Percentiles rank a stretch among this genome's conserved stretches.
phyloP scores from a whole-genome alignment of 1,139 yeast genomes.

The Hyphopichia burtonii region DNA sequence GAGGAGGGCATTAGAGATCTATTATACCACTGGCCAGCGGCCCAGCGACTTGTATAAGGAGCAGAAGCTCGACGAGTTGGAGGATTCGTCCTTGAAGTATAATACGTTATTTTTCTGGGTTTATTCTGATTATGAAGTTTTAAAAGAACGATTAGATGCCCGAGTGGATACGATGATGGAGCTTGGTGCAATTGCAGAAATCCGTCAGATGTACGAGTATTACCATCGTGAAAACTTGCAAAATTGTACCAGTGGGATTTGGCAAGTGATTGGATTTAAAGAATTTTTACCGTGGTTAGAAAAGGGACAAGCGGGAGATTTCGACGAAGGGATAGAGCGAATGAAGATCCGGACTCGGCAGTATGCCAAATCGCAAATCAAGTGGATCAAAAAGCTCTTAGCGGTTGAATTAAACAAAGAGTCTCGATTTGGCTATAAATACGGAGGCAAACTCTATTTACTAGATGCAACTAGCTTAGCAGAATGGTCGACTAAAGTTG shows the following conservation, averaged over 20 bases:
- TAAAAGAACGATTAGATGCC: slow-evolving; percentile 64
- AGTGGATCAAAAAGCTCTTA: slow-evolving; percentile 81
- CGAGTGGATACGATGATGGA: slow-evolving; percentile 84
- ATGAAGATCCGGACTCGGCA: slow-evolving; percentile 87
- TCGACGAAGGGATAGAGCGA: slow-evolving; percentile 54
- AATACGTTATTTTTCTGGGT: slow-evolving; percentile 82
- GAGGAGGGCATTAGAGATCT: slow-evolving; percentile 78
- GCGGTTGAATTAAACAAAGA: slow-evolving; percentile 61
- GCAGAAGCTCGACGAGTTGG: slow-evolving; percentile 50
- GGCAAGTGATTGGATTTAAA: slow-evolving; percentile 96
- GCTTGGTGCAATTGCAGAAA: slow-evolving; percentile 68
- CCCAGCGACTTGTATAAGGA: slow-evolving; percentile 71
- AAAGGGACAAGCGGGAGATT: slow-evolving; percentile 7
- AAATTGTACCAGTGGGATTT: slow-evolving; percentile 71
- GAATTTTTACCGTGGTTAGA: slow-evolving; percentile 84
- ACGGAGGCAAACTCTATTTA: slow-evolving; percentile 65
- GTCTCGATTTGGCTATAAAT: slow-evolving; percentile 42
- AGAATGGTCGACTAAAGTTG: slow-evolving; percentile 60
- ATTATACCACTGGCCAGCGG: slow-evolving; percentile 58
- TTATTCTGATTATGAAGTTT: slow-evolving; percentile 60
- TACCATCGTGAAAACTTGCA: slow-evolving; percentile 37
- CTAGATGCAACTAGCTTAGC: slow-evolving; percentile 74
- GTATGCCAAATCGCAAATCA: slow-evolving; percentile 87
- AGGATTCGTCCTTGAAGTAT: slow-evolving; percentile 54
- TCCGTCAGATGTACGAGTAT: slow-evolving; percentile 52